Evolutionary conservation across 805 yeast species (phyloP), one percentile per base, ranked within the genome.

Genomic region (Dipodascus albidus): DNA sequence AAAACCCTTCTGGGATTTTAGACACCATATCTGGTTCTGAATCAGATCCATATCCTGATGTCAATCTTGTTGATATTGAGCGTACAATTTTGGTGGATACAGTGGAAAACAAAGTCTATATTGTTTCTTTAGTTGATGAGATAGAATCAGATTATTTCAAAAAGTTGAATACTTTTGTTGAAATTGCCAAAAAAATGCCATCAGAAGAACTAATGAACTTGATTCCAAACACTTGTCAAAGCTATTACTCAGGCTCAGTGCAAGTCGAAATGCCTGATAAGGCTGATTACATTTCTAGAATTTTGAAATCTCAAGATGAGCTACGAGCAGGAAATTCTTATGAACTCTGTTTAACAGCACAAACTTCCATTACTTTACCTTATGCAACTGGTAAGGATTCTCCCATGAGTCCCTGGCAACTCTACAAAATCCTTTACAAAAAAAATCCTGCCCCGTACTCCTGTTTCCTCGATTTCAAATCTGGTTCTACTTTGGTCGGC

Each of bases 391-490:
- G 6, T 3, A 3, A 4, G 6, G 20, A 11, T 11, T 48, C 54
- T 0, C 56, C 67, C 3, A 61, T 82, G 9, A 59, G 73, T 2
- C 76, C 95, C 0, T 93, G 97, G 96, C 79, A 77, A 17, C 74
- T 91, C 2, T 93, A 88, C 70, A 83, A 85, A 62, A 76, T 81
- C 1, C 70, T 93, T 52, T 80, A 87, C 0, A 61, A 68, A 14
- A 77, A 75, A 53, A 93, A 95, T 63, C 98, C 99, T 2, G 87
- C 98, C 0, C 99, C 99, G 1, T 91, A 86, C 65, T 82, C 96
- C 2, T 82, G 93, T 53, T 93, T 71, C 64, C 73, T 93, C 73
- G 75, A 81, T 50, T 85, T 91, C 61, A 50, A 52, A 17, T 62
- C 60, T 35, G 49, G 31, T 3, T 75, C 72, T 1, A 72, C 75